phyloP scores from a whole-genome alignment of 495 filamentous ascomycete species.

The Penicillium waksmanii region DNA sequence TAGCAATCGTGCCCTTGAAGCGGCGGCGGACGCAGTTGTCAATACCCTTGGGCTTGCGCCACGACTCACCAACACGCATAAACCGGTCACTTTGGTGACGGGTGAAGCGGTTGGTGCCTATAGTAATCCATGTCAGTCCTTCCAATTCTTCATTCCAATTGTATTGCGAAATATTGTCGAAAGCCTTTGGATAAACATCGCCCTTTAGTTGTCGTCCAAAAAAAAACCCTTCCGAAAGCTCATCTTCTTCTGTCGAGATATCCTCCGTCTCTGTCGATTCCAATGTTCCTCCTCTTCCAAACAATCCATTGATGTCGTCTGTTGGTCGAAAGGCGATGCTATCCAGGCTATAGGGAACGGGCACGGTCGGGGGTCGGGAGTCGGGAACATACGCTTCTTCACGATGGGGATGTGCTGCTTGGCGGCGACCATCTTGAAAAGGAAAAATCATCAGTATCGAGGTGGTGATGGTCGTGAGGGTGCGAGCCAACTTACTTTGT shows the following conservation, averaged over 20 bases:
- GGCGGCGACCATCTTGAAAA: constrained; percentile 86
- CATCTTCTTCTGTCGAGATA: background rate
- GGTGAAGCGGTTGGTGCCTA: constrained; percentile 87
- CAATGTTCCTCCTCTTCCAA: constrained; percentile 17
- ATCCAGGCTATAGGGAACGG: constrained; percentile 25
- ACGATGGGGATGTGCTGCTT: constrained; percentile 99
- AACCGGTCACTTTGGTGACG: constrained; percentile 97
- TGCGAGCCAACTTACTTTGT: constrained; percentile 44
- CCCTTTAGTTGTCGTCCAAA: constrained; percentile 20
- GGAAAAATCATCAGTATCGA: constrained; percentile 21
- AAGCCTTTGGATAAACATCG: constrained; percentile 21
- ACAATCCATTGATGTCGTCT: constrained; percentile 10
- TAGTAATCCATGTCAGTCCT: constrained; percentile 36
- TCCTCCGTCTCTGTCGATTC: background rate
- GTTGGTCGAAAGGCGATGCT: constrained; percentile 29
- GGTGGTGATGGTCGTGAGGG: constrained; percentile 16
- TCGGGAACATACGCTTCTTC: constrained; percentile 88
- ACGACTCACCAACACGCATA: constrained; percentile 81
- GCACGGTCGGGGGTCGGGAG: constrained; percentile 23
- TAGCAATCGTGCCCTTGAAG: constrained; percentile 91
- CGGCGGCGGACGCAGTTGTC: constrained; percentile 89
- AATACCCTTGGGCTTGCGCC: constrained; percentile 99
- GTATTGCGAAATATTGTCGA: constrained; percentile 6
- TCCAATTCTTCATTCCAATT: constrained; percentile 17
- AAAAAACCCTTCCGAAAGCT: background rate